These are phyloP conservation scores for Martiniozyma asiatica DNA, from an alignment of 1,139 yeast species.

Conservation along the genomic window DNA sequence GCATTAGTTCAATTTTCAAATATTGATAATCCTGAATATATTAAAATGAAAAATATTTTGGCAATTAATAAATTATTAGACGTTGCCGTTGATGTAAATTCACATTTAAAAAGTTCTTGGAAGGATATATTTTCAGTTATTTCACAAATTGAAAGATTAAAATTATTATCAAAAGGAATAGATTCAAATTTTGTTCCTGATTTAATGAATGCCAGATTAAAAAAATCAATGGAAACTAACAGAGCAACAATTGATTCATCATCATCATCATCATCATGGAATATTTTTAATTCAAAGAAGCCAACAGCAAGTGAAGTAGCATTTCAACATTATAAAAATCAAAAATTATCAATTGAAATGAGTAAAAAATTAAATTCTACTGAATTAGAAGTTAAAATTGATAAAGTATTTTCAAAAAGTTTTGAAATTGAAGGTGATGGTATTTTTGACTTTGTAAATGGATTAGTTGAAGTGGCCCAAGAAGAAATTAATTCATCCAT, in stretches of 20 bases:
- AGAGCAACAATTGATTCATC: constrained; percentile 7
- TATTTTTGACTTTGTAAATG: constrained; percentile 76
- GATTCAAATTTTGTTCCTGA: constrained; percentile 82
- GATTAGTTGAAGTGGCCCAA: constrained; percentile 73
- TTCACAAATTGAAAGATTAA: constrained; percentile 85
- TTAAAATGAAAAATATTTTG: constrained; percentile 67
- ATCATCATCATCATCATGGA: constrained; percentile 4
- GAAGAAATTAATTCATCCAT: constrained; percentile 92
- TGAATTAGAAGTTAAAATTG: constrained; percentile 75
- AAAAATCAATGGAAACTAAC: constrained; percentile 41
- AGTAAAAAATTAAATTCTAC: constrained; percentile 56
- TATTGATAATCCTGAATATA: constrained; percentile 65
- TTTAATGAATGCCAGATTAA: constrained; percentile 60
- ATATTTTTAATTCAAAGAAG: constrained; percentile 22
- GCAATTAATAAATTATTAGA: constrained; percentile 70
- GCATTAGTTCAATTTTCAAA: constrained; percentile 84
- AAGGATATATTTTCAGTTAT: constrained; percentile 67
- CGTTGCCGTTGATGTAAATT: constrained; percentile 70
- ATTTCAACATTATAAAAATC: constrained; percentile 37
- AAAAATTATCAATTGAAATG: constrained; percentile 39
- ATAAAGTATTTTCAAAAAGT: constrained; percentile 77
- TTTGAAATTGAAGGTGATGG: constrained; percentile 71
- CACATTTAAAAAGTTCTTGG: constrained; percentile 68
- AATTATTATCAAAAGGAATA: constrained; percentile 78
- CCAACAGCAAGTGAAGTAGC: constrained; percentile 36